These are phyloP conservation scores for Sphaerulina musiva DNA, from an alignment of 2,329 filamentous ascomycete genomes.

Conservation along the genomic window DNA sequence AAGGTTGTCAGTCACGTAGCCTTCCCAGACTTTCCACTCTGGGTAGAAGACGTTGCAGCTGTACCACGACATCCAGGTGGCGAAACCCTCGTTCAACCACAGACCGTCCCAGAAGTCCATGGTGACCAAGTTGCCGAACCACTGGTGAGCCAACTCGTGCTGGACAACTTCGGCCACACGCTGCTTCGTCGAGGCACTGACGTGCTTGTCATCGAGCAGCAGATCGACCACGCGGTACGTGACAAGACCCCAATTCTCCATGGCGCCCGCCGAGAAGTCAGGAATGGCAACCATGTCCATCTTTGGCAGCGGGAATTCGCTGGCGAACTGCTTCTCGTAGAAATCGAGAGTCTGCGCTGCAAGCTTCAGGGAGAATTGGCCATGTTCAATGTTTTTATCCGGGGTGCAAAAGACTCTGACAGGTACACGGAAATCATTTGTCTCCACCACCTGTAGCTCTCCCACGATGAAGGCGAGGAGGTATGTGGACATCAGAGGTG, in stretches of 20 bases:
- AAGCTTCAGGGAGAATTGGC: constrained; percentile 81
- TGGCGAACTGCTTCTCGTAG: constrained; percentile 92
- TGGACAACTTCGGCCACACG: constrained; percentile 92
- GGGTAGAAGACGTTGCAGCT: constrained; percentile 92
- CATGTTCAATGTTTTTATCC: constrained; percentile 83
- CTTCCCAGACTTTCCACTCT: constrained; percentile 97
- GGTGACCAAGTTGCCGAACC: constrained; percentile 95
- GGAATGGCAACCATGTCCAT: constrained; percentile 97
- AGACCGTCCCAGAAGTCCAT: constrained; percentile 99
- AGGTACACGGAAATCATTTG: constrained; percentile 81
- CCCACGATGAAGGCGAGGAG: constrained; percentile 89
- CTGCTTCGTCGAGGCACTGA: constrained; percentile 82
- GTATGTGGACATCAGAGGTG: constrained; percentile 93
- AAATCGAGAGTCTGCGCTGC: constrained; percentile 85
- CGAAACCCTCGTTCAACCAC: constrained; percentile 92
- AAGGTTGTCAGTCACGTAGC: constrained; percentile 86
- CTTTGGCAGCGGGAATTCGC: constrained; percentile 79
- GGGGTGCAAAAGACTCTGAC: constrained; percentile 91
- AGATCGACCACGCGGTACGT: constrained; percentile 91
- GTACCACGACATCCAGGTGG: constrained; percentile 90
- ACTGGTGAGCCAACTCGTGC: constrained; percentile 94
- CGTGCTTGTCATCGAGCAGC: constrained; percentile 84
- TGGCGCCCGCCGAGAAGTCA: constrained; percentile 75
- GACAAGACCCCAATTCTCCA: constrained; percentile 81
- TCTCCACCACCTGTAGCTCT: constrained; percentile 90